Conservation (phyloP, 805 yeast species). For the Metschnikowia dekortorum region DNA sequence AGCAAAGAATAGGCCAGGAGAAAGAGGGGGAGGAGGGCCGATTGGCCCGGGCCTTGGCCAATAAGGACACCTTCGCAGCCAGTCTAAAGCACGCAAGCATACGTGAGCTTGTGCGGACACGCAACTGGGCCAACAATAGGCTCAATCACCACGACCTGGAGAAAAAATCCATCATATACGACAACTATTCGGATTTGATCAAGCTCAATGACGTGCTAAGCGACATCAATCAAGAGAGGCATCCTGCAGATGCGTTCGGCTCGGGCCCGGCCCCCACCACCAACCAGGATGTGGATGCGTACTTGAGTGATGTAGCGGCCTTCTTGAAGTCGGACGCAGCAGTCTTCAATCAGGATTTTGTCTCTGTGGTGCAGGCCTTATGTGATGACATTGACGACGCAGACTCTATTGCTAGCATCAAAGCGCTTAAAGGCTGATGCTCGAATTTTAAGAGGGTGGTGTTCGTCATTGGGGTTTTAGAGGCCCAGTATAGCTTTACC, state of each 20-base stretch:
- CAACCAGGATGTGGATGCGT: constrained; percentile 8
- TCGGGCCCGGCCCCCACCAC: constrained; percentile 2
- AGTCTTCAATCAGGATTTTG: constrained; percentile 16
- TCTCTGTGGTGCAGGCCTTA: constrained; percentile 8
- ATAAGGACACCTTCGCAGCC: neutral
- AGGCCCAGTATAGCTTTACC: neutral
- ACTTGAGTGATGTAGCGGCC: constrained; percentile 6
- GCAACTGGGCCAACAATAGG: constrained; percentile 28
- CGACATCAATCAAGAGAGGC: constrained; percentile 7
- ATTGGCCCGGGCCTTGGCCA: neutral
- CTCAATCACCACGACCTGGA: constrained; percentile 53
- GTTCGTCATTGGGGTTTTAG: neutral
- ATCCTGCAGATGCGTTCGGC: constrained; percentile 3
- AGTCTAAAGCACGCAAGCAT: constrained; percentile 7
- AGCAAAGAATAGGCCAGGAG: too few relatives aligned
- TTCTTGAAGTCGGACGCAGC: constrained; percentile 12
- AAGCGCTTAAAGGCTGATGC: constrained; percentile 6
- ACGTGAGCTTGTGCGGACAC: constrained; percentile 10
- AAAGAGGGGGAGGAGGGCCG: neutral
- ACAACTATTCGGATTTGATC: constrained; percentile 69
- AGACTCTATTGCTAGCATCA: constrained; percentile 12
- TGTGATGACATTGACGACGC: constrained; percentile 6
- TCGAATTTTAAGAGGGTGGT: too few relatives aligned
- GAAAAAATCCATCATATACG: constrained; percentile 68
- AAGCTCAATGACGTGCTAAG: constrained; percentile 56